Conservation (phyloP, 768 basidiomycete species). For the Lactarius hatsudake region DNA sequence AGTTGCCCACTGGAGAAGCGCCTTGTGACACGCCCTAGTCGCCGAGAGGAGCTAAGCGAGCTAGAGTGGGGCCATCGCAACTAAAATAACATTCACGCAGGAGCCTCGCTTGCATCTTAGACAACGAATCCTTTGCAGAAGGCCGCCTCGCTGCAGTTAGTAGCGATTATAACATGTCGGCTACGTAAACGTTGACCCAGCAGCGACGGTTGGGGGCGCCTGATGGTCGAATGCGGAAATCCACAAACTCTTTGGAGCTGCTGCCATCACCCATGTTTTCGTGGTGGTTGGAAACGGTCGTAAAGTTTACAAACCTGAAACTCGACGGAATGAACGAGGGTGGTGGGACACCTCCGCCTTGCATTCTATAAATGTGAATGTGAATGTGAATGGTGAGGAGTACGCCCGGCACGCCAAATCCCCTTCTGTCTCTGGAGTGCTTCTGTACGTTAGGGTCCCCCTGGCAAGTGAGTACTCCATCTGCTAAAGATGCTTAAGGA, state of each 20-base stretch:
- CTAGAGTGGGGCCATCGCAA: constrained; percentile 4
- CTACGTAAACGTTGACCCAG: constrained; percentile 23
- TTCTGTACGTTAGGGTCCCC: constrained; percentile 6
- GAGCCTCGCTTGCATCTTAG: constrained; percentile 13
- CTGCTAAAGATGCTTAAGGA: constrained; percentile 11
- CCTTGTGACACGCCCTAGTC: neutral
- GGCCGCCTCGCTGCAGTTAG: constrained; percentile 23
- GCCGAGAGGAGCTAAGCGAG: constrained; percentile 8
- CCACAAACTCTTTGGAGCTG: constrained; percentile 2
- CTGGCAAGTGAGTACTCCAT: constrained; percentile 15
- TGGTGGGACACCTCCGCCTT: constrained; percentile 12
- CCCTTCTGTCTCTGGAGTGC: constrained; percentile 17
- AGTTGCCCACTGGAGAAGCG: constrained; percentile 4
- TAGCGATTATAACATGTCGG: constrained; percentile 23
- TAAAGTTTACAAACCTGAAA: constrained; percentile 23
- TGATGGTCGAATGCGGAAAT: constrained; percentile 15
- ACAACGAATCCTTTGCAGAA: constrained; percentile 25
- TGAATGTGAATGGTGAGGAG: constrained; percentile 15
- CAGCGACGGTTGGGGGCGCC: constrained; percentile 17
- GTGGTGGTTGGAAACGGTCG: constrained; percentile 13
- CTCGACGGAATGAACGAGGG: constrained; percentile 17
- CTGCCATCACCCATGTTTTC: constrained; percentile 18
- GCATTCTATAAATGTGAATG: constrained; percentile 26
- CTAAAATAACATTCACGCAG: constrained; percentile 12
- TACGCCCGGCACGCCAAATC: constrained; percentile 18